These are phyloP conservation scores for Penicillium sp. DNA, from an alignment of 2,329 filamentous ascomycete species.

Conservation along the genomic window DNA sequence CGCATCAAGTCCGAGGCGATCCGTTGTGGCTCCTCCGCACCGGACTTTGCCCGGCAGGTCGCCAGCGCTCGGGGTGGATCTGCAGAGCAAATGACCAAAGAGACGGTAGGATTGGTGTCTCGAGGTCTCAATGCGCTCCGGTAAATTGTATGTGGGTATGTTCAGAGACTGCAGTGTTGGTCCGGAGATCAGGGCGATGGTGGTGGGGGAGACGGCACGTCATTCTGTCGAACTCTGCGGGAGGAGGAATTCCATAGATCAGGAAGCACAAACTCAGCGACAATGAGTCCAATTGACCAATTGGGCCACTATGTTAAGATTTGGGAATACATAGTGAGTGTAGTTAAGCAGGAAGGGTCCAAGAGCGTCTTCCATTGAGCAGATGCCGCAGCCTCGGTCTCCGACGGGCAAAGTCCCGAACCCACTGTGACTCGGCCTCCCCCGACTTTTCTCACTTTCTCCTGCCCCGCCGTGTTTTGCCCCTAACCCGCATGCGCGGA, in stretches of 20 bases:
- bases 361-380: not conserved
- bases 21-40: conserved; percentile 32
- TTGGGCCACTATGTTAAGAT: not conserved
- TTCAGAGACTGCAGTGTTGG: not conserved
- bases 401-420: not conserved
- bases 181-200: conserved; percentile 8
- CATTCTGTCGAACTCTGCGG: conserved; percentile 2
- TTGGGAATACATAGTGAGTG: not conserved
- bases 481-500: conserved; percentile 30
- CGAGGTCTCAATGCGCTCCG: not conserved
- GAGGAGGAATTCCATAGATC: not conserved
- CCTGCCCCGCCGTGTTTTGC: conserved; percentile 27
- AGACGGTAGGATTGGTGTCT: not conserved
- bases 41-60: conserved; percentile 38
- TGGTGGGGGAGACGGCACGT: not conserved
- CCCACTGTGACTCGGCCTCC: conserved; percentile 2
- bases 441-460: conserved; percentile 16
- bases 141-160: not conserved
- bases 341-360: not conserved
- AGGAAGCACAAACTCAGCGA: not conserved
- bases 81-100: conserved; percentile 15
- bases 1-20: conserved; percentile 45
- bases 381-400: conserved; percentile 3
- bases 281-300: not conserved
- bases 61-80: conserved; percentile 21